phyloP scores from a whole-genome alignment of 768 basidiomycete species.

The Infundibulicybe gibba region DNA sequence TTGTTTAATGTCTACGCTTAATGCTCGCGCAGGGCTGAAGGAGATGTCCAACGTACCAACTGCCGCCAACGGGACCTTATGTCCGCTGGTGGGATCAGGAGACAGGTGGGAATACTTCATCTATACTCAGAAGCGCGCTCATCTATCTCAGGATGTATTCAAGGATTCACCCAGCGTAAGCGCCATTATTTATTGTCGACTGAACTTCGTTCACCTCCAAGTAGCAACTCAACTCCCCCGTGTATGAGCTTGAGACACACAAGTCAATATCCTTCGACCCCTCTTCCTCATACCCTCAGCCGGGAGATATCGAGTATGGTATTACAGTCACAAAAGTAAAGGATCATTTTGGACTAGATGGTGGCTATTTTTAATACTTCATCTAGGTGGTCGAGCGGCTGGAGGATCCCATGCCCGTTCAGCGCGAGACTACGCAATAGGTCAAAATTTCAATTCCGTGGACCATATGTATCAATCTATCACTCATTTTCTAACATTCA shows the following conservation, averaged over 20 bases:
- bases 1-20: slow-evolving; percentile 44
- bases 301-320: slow-evolving; percentile 5
- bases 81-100: slow-evolving; percentile 13
- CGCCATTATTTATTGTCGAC: too few relatives aligned
- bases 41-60: slow-evolving; percentile 19
- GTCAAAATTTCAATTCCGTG: background rate
- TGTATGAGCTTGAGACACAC: slow-evolving; percentile 3
- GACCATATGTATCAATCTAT: too few relatives aligned
- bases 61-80: slow-evolving; percentile 13
- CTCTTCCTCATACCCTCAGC: slow-evolving; percentile 1
- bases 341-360: too few relatives aligned
- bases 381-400: slow-evolving; percentile 5
- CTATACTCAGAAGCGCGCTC: background rate
- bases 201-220: too few relatives aligned
- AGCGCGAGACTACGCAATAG: slow-evolving; percentile 4
- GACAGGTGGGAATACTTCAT: slow-evolving; percentile 8
- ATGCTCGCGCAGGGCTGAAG: slow-evolving; percentile 35
- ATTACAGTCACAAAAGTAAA: slow-evolving; percentile 8
- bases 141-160: too few relatives aligned
- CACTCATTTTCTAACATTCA: too few relatives aligned
- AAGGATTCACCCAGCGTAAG: too few relatives aligned
- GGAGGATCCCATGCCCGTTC: slow-evolving; percentile 1
- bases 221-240: too few relatives aligned
- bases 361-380: background rate
- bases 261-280: slow-evolving; percentile 3